Evolutionary conservation across 2,329 filamentous ascomycete genomes (phyloP).

Genomic region (Colletotrichum chlorophyti): DNA sequence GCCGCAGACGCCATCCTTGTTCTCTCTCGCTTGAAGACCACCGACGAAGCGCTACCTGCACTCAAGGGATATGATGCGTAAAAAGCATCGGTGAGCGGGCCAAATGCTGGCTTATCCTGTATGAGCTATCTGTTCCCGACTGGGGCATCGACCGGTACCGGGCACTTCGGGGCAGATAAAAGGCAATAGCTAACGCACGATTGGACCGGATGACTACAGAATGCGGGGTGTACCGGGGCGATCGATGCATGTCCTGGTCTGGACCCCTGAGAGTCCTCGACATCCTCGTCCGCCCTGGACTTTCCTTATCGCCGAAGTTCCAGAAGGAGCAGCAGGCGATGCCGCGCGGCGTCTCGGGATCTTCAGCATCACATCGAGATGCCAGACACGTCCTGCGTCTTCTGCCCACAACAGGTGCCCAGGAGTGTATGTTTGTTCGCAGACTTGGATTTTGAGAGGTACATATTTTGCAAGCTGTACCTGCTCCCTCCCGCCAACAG

Average conservation of each 20-base stretch:
- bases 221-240: constrained; percentile 13
- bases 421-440: no score
- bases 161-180: constrained; percentile 18
- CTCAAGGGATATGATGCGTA: no score
- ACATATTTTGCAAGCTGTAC: no score
- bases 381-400: no score
- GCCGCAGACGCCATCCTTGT: no score
- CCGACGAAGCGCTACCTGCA: no score
- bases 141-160: neutral
- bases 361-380: neutral
- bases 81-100: no score
- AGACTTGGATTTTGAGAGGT: no score
- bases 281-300: neutral
- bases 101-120: constrained; percentile 16
- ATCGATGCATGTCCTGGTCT: constrained; percentile 3
- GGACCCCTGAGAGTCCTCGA: neutral
- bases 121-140: neutral
- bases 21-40: no score
- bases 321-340: neutral
- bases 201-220: constrained; percentile 3
- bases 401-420: no score
- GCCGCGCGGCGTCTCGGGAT: constrained; percentile 13
- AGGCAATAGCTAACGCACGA: neutral
- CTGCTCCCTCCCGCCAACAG: no score
- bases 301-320: constrained; percentile 11